Percentiles rank a stretch among this genome's conserved stretches.
Conservation (phyloP, 108 stramenopile genomes). For the Pseudonitzschia pungens region DNA sequence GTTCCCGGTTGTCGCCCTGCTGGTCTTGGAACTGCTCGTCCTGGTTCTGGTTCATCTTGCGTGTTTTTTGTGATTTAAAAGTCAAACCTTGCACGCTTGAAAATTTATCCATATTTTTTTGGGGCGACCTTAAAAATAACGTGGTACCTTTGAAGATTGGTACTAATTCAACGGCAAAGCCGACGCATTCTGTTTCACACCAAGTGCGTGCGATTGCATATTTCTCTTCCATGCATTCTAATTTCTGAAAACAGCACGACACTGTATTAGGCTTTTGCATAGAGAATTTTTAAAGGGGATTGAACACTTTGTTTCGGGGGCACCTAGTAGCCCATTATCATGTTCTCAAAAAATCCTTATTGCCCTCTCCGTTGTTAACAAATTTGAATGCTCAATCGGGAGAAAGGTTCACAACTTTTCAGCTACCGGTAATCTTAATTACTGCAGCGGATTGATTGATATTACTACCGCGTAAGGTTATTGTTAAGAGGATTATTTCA, state of each 20-base stretch:
- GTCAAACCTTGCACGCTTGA: conserved; percentile 2
- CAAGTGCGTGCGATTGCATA: neutral
- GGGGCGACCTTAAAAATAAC: neutral
- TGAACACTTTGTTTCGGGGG: neutral
- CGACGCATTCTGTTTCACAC: neutral
- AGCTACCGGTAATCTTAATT: too few relatives aligned
- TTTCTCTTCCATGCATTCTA: neutral
- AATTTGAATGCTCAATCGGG: too few relatives aligned
- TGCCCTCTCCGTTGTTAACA: too few relatives aligned
- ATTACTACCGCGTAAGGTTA: too few relatives aligned
- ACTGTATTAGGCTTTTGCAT: neutral
- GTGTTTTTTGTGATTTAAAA: conserved; percentile 16
- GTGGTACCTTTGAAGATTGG: neutral
- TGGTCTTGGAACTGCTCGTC: conserved; percentile 16
- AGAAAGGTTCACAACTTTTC: too few relatives aligned
- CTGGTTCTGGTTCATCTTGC: conserved; percentile 14
- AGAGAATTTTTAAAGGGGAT: neutral
- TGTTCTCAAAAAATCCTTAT: too few relatives aligned
- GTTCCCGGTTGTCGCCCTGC: conserved; percentile 17
- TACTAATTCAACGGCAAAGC: neutral
- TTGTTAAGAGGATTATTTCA: too few relatives aligned
- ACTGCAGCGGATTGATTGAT: too few relatives aligned
- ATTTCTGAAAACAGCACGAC: neutral
- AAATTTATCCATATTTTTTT: neutral
- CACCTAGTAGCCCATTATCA: neutral